Base-by-base conservation (phyloP, 352 stramenopile genomes). In the Discostella stelligera region DNA sequence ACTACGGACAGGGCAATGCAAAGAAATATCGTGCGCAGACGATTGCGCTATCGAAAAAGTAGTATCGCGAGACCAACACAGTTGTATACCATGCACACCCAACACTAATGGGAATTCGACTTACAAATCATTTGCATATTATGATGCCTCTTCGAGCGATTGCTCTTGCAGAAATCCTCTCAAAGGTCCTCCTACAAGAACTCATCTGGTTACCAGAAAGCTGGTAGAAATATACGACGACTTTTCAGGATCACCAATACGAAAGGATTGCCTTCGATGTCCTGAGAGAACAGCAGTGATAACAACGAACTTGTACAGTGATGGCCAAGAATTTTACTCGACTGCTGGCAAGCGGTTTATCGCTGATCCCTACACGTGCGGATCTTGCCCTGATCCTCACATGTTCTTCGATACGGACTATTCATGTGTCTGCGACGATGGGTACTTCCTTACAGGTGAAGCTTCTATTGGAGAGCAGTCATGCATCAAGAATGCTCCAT, bases 371-470 rank as follows among this genome's bases (percentile, higher is more conserved):
- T 91, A 90, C 27, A 77, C 59, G 0, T 98, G 95, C 63, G 67
- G 79, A 32, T 21, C 75, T 3, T 98, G 95, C 68, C 77, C 83
- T 0, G 94, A 97, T 85, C 73, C 86, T 1, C 60, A 83, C 10
- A 97, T 97, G 94, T 82, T 79, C 4, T 85, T 94, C 25, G 69
- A 77, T 39, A 63, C 37, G 6, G 68, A 82, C 23, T 79, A 82
- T 18, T 55, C 21, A 3, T 98, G 95, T 75, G 59, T 74, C 0
- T 97, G 95, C 70, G 59, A 70, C 4, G 69, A 64, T 32, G 85
- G 88, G 3, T 96, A 93, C 64, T 61, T 90, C 16, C 66, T 91
- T 7, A 77, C 93, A 30, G 79, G 76, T 7, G 93, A 92, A 59
- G 71, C 68, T 8, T 80, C 83, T 10, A 37, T 91, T 10, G 82